Conservation (phyloP, 31 red algal species). For the Odonthalia washingtoniensis region DNA sequence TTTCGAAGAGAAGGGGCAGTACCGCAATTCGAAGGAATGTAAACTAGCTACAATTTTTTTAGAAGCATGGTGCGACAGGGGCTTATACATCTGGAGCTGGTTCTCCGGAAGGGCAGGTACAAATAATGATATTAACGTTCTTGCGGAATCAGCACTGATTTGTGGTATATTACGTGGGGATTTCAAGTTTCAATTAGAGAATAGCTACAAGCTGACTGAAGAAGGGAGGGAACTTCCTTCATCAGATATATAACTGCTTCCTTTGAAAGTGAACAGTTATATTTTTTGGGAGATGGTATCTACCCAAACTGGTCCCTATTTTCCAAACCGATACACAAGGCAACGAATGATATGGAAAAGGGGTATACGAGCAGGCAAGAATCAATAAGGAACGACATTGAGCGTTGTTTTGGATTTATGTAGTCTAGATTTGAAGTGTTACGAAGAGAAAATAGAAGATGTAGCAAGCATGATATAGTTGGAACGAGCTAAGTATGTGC, state of each 20-base stretch:
- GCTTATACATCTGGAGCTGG: slow-evolving; percentile 55
- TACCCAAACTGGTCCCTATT: too few relatives aligned
- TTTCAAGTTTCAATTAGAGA: slow-evolving; percentile 33
- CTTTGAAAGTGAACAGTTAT: slow-evolving; percentile 12
- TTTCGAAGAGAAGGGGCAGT: too few relatives aligned
- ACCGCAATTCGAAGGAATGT: too few relatives aligned
- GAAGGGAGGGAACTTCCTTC: background rate
- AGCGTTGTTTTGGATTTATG: slow-evolving; percentile 54
- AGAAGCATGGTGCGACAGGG: slow-evolving; percentile 31
- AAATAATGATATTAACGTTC: too few relatives aligned
- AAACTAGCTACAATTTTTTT: slow-evolving; percentile 27
- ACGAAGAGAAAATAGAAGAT: slow-evolving; percentile 11
- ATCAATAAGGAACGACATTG: slow-evolving; percentile 33
- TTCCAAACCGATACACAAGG: slow-evolving; percentile 39
- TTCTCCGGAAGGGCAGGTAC: too few relatives aligned
- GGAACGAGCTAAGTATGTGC: slow-evolving; percentile 38
- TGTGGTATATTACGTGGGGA: slow-evolving; percentile 22
- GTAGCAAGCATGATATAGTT: slow-evolving; percentile 35
- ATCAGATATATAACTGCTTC: slow-evolving; percentile 8
- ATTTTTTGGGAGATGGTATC: too few relatives aligned
- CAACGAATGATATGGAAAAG: slow-evolving; percentile 11
- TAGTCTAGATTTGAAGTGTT: slow-evolving; percentile 49
- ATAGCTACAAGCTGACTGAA: too few relatives aligned
- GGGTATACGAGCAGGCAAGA: slow-evolving; percentile 25
- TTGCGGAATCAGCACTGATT: slow-evolving; percentile 47